Conservation (phyloP, 2,329 filamentous ascomycete species). For the Hymenotorrendiella dingleyae region DNA sequence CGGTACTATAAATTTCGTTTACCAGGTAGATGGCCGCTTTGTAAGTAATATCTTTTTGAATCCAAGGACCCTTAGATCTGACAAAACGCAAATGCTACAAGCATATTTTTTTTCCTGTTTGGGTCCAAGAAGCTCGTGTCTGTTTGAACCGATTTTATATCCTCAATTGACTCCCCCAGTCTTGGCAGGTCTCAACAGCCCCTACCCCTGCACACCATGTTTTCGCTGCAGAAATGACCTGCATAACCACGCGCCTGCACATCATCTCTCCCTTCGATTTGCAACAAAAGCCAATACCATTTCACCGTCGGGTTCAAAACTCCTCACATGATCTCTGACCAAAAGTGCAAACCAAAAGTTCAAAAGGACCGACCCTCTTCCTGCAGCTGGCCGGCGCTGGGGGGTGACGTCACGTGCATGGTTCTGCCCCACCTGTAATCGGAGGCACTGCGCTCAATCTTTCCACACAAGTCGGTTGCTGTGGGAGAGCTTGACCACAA, state of each 20-base stretch:
- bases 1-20: neutral
- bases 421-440: neutral
- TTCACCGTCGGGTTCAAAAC: neutral
- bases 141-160: no score
- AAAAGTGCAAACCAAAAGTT: neutral
- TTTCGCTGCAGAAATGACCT: neutral
- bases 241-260: conserved; percentile 2
- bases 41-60: neutral
- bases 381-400: neutral
- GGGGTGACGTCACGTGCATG: neutral
- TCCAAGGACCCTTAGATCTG: neutral
- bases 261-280: conserved; percentile 5
- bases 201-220: neutral
- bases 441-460: neutral
- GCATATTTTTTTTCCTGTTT: neutral
- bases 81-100: neutral
- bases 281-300: conserved; percentile 7
- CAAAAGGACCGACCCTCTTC: neutral
- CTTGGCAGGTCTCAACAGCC: neutral
- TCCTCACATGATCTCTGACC: conserved; percentile 5
- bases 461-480: neutral
- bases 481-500: neutral
- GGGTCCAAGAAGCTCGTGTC: no score
- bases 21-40: no score
- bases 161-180: neutral